A percentile compares a stretch with the other conserved stretches of the same genome.
phyloP scores from a whole-genome alignment of 129 eudicot species.

The Chrysanthemum seticuspe region DNA sequence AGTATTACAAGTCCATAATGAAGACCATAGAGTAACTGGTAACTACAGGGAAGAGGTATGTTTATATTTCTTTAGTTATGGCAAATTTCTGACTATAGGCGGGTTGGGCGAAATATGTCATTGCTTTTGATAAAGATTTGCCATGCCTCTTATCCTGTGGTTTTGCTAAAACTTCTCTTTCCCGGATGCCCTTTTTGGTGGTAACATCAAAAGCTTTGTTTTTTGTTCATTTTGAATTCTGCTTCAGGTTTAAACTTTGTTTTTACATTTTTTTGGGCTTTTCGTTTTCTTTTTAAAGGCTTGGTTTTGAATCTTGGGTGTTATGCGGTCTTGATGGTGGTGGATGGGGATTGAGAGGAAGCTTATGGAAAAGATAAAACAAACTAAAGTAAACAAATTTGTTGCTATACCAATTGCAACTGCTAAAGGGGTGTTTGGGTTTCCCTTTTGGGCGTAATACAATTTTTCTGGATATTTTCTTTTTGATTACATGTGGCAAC shows the following conservation, averaged over 20 bases:
- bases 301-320: neutral
- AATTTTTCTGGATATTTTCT: too few species aligned
- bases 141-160: neutral
- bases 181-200: neutral
- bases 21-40: neutral
- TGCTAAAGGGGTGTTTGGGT: too few species aligned
- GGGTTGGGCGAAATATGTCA: too few species aligned
- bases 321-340: neutral
- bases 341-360: neutral
- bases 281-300: neutral
- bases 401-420: too few species aligned
- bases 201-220: neutral
- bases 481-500: too few species aligned
- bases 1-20: neutral
- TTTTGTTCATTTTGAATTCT: neutral
- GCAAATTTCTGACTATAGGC: neutral
- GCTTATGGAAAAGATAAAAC: neutral
- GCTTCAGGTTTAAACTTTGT: neutral
- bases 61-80: neutral
- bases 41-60: conserved; percentile 4
- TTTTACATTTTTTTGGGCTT: neutral
- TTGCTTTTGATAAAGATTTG: neutral
- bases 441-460: too few species aligned
- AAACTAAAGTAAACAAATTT: neutral
- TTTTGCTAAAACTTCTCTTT: neutral